Base-by-base conservation (phyloP, 208 protist species). In the Porcisia deanei region DNA sequence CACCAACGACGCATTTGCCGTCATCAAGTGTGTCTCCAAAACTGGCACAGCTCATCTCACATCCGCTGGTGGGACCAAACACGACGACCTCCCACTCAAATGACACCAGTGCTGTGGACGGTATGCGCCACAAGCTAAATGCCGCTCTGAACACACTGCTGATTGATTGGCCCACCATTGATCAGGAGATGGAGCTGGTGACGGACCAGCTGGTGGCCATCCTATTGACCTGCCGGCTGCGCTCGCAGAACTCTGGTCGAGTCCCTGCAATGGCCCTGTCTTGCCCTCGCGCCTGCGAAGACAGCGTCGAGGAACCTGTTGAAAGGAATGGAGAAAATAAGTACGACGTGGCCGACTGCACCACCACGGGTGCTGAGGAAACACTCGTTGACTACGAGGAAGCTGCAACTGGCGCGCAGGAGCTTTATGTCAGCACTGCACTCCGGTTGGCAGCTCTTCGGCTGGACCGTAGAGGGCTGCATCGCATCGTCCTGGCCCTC, bases 351-450 rank as follows among this genome's bases (percentile, higher is more conserved):
- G 49, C 43, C 34, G 68, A 71, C 30, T 45, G 34, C 3, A 37
- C 43, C 3, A 37, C 43, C 12, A 10, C 67, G 5, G 47, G 47
- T 52, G 47, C 47, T 14, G 47, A 12, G 10, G 47, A 52, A 52
- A 52, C 0, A 12, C 47, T 52, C 8, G 47, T 12, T 52, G 47
- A 52, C 0, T 52, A 14, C 8, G 47, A 52, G 47, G 47, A 52
- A 8, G 57, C 6, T 7, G 10, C 47, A 22, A 73, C 68, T 0
- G 65, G 68, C 2, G 61, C 73, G 39, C 66, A 82, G 54, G 75
- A 77, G 54, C n/a, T 83, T 54, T 77, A 83, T 70, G 79, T 77
- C 43, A 83, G 73, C 70, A 58, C 74, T 1, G 71, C 70, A 22
- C 70, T 85, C 37, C 75, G 80, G 8, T 54, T 85, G 3, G 80